phyloP scores from a whole-genome alignment of 192 early-diverging fungal species.

The Gonapodya sp. region DNA sequence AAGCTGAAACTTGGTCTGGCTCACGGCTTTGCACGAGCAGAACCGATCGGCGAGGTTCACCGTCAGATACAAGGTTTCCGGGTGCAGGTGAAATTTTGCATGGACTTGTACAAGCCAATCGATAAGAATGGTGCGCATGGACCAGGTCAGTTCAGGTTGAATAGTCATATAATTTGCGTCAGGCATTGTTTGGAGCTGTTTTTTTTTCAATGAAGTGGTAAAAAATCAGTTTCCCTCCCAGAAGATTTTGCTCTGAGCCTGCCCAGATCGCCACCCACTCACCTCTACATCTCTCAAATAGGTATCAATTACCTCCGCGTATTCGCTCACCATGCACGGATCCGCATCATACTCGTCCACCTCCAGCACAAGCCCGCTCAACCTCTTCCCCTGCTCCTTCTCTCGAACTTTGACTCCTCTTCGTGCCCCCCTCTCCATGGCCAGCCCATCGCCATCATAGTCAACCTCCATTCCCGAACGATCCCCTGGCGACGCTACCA shows the following conservation, averaged over 20 bases:
- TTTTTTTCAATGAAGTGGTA: not conserved
- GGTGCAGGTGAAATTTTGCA: slow-evolving; percentile 42
- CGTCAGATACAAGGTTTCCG: slow-evolving; percentile 46
- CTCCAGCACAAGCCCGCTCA: not conserved
- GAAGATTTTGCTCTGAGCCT: not conserved
- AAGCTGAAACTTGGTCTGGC: slow-evolving; percentile 40
- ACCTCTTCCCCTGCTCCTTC: not conserved
- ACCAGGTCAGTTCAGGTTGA: slow-evolving; percentile 38
- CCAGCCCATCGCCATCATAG: no score
- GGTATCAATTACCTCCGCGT: slow-evolving; percentile 49
- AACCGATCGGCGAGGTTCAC: slow-evolving; percentile 52
- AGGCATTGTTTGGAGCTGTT: slow-evolving; percentile 29
- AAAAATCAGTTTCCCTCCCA: not conserved
- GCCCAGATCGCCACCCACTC: not conserved
- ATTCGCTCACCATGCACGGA: slow-evolving; percentile 41
- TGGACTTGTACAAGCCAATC: slow-evolving; percentile 52
- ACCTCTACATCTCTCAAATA: slow-evolving; percentile 55
- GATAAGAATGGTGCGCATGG: slow-evolving; percentile 36
- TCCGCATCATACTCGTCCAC: slow-evolving; percentile 18
- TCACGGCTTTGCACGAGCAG: slow-evolving; percentile 34
- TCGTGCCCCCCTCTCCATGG: no score
- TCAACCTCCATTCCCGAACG: not conserved
- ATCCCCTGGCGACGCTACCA: not conserved
- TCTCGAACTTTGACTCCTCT: no score
- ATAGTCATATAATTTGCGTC: slow-evolving; percentile 35